Conservation (phyloP, 164 flowering plant genomes). For the Nymphaea thermarum region DNA sequence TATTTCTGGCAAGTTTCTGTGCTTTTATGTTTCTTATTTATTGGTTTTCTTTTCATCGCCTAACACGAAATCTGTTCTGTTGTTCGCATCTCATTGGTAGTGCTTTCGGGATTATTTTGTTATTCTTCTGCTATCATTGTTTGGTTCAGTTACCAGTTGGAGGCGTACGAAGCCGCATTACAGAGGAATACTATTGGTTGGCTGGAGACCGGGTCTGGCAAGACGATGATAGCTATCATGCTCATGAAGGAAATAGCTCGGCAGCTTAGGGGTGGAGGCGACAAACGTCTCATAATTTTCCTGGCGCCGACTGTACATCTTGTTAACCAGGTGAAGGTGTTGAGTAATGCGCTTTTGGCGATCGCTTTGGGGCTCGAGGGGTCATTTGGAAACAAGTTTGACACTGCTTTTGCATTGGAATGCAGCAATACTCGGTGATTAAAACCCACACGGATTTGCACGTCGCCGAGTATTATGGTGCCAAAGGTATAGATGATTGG, state of each 20-base stretch:
- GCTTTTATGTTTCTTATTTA: no score
- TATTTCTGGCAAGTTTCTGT: no score
- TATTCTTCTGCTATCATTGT: background rate
- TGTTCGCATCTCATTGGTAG: no score
- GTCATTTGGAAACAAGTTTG: background rate
- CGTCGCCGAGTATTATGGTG: slow-evolving; percentile 59
- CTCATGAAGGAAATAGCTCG: slow-evolving; percentile 41
- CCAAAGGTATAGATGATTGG: slow-evolving; percentile 69
- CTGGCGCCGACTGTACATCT: slow-evolving; percentile 83
- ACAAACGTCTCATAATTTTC: slow-evolving; percentile 40
- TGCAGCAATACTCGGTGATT: slow-evolving; percentile 64
- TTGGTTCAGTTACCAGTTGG: slow-evolving; percentile 40
- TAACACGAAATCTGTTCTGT: no score
- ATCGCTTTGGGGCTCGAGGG: background rate
- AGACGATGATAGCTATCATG: slow-evolving; percentile 72
- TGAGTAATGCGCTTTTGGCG: background rate
- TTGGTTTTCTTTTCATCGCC: no score
- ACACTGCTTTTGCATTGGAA: background rate
- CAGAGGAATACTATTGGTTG: slow-evolving; percentile 70
- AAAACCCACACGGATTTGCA: slow-evolving; percentile 29
- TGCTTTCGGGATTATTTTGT: no score
- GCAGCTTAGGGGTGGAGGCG: slow-evolving; percentile 15
- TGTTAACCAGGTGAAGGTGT: slow-evolving; percentile 48
- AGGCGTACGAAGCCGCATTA: slow-evolving; percentile 57
- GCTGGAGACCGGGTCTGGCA: slow-evolving; percentile 69